These are phyloP conservation scores for Pugionium cornutum DNA, from an alignment of 345 rosid species.

Conservation along the genomic window DNA sequence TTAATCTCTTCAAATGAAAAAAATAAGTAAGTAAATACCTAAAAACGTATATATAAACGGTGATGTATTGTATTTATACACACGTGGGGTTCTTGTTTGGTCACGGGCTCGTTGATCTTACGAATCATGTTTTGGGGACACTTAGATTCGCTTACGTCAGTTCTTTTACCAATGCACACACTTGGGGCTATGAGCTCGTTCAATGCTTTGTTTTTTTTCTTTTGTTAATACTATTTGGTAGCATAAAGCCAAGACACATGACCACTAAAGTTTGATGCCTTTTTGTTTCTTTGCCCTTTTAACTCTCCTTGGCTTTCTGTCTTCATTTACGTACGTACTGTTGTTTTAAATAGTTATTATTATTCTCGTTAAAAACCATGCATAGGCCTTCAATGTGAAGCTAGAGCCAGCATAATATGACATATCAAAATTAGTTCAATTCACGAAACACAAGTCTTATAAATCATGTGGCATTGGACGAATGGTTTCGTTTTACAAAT, in stretches of 20 bases:
- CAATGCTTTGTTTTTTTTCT: constrained; percentile 4
- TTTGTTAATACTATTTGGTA: constrained; percentile 5
- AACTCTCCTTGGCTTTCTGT: too few relatives aligned
- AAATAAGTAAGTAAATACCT: constrained; percentile 15
- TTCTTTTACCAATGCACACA: neutral
- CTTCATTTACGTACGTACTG: too few relatives aligned
- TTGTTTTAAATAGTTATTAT: too few relatives aligned
- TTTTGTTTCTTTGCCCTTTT: too few relatives aligned
- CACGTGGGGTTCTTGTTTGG: constrained; percentile 19
- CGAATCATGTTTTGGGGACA: constrained; percentile 21
- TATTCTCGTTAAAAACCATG: too few relatives aligned
- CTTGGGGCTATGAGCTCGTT: constrained; percentile 11
- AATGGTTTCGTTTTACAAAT: too few relatives aligned
- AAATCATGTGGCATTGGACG: too few relatives aligned
- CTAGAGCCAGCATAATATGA: too few relatives aligned
- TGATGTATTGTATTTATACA: neutral
- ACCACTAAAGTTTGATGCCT: too few relatives aligned
- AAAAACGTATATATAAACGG: neutral
- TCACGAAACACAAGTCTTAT: too few relatives aligned
- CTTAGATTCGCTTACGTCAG: constrained; percentile 33
- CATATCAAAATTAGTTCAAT: too few relatives aligned
- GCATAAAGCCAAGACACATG: neutral
- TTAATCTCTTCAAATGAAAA: constrained; percentile 13
- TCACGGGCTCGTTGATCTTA: constrained; percentile 29
- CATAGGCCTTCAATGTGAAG: too few relatives aligned